Conservation (phyloP, 2,329 filamentous ascomycete genomes). For the Cadophora sp. region DNA sequence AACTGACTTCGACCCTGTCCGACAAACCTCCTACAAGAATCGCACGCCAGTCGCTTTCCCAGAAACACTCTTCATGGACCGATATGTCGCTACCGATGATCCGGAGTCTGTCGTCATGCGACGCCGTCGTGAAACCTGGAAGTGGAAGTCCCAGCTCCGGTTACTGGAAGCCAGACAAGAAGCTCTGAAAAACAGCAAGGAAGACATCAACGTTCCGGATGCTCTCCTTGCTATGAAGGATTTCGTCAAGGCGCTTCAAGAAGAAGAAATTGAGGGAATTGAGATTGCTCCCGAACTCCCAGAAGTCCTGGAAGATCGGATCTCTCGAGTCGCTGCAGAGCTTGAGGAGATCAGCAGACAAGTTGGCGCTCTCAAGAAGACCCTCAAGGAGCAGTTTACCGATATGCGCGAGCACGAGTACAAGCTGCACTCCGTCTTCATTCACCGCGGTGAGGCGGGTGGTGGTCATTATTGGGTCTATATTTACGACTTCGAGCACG, state of each 20-base stretch:
- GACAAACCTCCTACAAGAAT: slow-evolving; percentile 70
- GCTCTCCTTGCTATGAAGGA: slow-evolving; percentile 44
- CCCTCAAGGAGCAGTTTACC: slow-evolving; percentile 61
- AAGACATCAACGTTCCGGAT: slow-evolving; percentile 39
- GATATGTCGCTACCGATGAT: slow-evolving; percentile 76
- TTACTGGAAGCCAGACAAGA: slow-evolving; percentile 53
- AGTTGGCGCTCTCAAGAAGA: slow-evolving; percentile 51
- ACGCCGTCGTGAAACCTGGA: slow-evolving; percentile 75
- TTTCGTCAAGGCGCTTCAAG: slow-evolving; percentile 52
- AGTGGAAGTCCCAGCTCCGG: slow-evolving; percentile 69
- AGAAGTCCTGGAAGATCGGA: slow-evolving; percentile 51
- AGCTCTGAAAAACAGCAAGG: slow-evolving; percentile 35
- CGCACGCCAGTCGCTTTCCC: slow-evolving; percentile 80
- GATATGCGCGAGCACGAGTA: slow-evolving; percentile 74
- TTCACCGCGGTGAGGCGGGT: slow-evolving; percentile 76
- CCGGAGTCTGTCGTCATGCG: slow-evolving; percentile 64
- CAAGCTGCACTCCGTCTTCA: slow-evolving; percentile 88
- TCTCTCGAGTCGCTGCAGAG: slow-evolving; percentile 52
- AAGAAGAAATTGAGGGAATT: slow-evolving; percentile 49
- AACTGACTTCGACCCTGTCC: slow-evolving; percentile 71
- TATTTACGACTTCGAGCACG: slow-evolving; percentile 61
- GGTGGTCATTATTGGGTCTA: slow-evolving; percentile 97
- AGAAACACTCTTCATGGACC: slow-evolving; percentile 83
- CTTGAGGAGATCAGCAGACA: slow-evolving; percentile 53
- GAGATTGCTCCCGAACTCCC: slow-evolving; percentile 51